These are phyloP conservation scores for Puccinia triticina DNA, from an alignment of 1,284 basidiomycete species.

Conservation along the genomic window DNA sequence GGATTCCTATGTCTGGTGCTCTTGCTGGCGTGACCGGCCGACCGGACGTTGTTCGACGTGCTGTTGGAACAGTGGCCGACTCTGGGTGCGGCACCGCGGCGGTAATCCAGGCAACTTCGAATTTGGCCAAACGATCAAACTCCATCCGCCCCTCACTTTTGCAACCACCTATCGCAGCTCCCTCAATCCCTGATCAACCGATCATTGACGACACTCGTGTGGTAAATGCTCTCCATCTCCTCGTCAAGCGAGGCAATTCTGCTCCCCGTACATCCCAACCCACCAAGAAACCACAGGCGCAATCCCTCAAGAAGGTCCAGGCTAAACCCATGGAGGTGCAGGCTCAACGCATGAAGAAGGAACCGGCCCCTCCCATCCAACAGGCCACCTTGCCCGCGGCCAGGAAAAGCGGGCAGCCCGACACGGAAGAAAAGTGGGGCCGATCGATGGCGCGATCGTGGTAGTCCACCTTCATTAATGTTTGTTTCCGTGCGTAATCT, in stretches of 20 bases:
- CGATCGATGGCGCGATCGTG: not conserved
- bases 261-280: too few relatives aligned
- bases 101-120: not conserved
- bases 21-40: not conserved
- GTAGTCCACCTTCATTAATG: not conserved
- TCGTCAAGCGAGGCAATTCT: not conserved
- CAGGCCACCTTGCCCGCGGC: not conserved
- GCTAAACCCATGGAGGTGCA: too few relatives aligned
- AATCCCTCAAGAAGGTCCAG: not conserved
- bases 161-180: too few relatives aligned
- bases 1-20: not conserved
- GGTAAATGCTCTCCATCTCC: not conserved
- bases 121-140: not conserved
- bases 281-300: too few relatives aligned
- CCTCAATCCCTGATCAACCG: too few relatives aligned
- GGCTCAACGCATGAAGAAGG: too few relatives aligned
- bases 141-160: too few relatives aligned
- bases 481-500: not conserved
- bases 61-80: slow-evolving; percentile 4
- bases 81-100: not conserved
- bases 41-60: not conserved
- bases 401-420: not conserved
- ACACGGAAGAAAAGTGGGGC: not conserved
- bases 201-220: too few relatives aligned
- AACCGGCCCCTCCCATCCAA: too few relatives aligned